Conservation (phyloP, 371 early-diverging fungal species). For the Cokeromyces recurvatus region DNA sequence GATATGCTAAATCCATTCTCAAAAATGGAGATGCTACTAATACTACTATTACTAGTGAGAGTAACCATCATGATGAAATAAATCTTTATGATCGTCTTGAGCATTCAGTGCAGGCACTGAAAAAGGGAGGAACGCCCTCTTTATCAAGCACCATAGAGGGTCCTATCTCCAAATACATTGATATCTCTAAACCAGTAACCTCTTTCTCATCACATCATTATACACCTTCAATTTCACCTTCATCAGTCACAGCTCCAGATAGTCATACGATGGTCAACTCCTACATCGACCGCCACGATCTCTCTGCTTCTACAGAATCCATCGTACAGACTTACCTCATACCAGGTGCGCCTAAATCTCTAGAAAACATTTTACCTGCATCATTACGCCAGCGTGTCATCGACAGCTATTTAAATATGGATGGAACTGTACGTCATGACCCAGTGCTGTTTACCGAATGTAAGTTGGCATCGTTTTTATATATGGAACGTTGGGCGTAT, state of each 20-base stretch:
- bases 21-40: too few species aligned
- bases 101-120: too few species aligned
- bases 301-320: too few species aligned
- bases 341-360: too few species aligned
- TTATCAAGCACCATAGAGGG: too few species aligned
- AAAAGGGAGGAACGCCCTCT: too few species aligned
- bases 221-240: not conserved
- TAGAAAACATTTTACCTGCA: constrained; percentile 14
- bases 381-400: too few species aligned
- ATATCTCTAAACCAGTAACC: constrained; percentile 34
- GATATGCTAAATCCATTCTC: constrained; percentile 46
- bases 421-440: constrained; percentile 33
- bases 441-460: constrained; percentile 40
- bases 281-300: not conserved
- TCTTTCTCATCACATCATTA: constrained; percentile 27
- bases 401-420: not conserved
- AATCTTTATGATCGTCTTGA: too few species aligned
- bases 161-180: not conserved
- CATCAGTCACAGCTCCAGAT: too few species aligned
- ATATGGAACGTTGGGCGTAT: constrained; percentile 54
- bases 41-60: too few species aligned
- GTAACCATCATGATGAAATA: too few species aligned
- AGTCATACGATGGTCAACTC: not conserved
- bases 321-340: too few species aligned
- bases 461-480: constrained; percentile 50